phyloP scores from a whole-genome alignment of 768 basidiomycete species.

The Porpolomopsis calyptriformis region DNA sequence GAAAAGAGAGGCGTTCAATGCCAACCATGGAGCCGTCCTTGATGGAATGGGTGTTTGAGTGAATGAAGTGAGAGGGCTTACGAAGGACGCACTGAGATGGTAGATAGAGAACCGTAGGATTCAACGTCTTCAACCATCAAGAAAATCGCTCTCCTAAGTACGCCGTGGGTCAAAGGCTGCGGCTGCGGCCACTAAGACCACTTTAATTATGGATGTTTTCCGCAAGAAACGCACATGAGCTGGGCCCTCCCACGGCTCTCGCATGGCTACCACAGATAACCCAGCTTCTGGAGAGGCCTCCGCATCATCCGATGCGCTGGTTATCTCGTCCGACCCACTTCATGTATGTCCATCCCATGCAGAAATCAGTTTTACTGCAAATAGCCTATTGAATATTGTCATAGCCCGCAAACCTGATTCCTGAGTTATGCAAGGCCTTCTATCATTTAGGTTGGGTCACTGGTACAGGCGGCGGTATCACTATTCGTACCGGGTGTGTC shows the following conservation, averaged over 20 bases:
- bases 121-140: constrained; percentile 13
- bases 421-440: constrained; percentile 74
- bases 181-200: neutral
- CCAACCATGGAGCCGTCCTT: constrained; percentile 66
- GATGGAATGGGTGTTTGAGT: neutral
- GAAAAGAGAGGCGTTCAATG: constrained; percentile 52
- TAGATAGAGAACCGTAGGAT: constrained; percentile 31
- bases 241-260: no score
- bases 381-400: constrained; percentile 5
- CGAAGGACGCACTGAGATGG: constrained; percentile 33
- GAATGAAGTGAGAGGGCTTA: constrained; percentile 6
- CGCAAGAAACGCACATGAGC: no score
- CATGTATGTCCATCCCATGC: constrained; percentile 36
- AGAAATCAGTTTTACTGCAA: neutral
- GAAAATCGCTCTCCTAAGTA: constrained; percentile 5
- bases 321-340: constrained; percentile 48
- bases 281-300: no score
- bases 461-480: constrained; percentile 77
- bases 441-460: constrained; percentile 90
- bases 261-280: no score
- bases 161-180: constrained; percentile 11
- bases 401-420: constrained; percentile 87
- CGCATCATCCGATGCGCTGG: constrained; percentile 46
- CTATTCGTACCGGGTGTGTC: constrained; percentile 56
- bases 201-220: no score